Percentiles rank a stretch among this genome's conserved stretches.
These are phyloP conservation scores for Lentinula sp. DNA, from an alignment of 768 basidiomycete genomes.

Conservation along the genomic window DNA sequence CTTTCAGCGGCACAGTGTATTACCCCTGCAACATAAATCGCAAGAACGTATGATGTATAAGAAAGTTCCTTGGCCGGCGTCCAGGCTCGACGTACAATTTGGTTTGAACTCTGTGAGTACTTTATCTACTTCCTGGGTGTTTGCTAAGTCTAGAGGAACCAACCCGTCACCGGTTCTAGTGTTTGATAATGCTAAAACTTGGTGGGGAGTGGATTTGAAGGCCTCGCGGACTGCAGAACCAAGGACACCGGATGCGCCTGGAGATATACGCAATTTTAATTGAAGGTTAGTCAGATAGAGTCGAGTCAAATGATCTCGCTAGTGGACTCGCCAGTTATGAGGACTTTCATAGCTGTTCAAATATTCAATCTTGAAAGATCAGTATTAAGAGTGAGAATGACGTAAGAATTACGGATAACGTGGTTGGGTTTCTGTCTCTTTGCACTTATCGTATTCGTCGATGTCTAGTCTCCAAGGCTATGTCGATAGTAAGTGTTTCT, in stretches of 20 bases:
- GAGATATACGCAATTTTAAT: conserved; percentile 3
- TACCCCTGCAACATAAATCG: conserved; percentile 46
- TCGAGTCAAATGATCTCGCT: neutral
- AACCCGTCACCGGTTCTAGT: conserved; percentile 52
- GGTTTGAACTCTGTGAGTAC: conserved; percentile 57
- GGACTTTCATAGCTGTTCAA: conserved; percentile 35
- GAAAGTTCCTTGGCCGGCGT: neutral
- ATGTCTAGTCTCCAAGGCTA: conserved; percentile 93
- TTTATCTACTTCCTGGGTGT: conserved; percentile 44
- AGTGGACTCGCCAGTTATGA: conserved; percentile 48
- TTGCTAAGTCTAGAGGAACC: conserved; percentile 61
- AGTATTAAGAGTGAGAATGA: neutral
- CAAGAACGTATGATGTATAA: neutral
- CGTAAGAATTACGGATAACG: neutral
- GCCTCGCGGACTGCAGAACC: conserved; percentile 72
- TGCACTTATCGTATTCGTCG: conserved; percentile 7
- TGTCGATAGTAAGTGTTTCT: conserved; percentile 63
- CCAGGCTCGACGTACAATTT: conserved; percentile 47
- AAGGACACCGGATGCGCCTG: conserved; percentile 90
- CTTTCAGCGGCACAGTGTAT: conserved; percentile 96
- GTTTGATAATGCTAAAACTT: conserved; percentile 67
- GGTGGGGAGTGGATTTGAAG: conserved; percentile 36
- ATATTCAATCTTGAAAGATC: conserved; percentile 6
- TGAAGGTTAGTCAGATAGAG: neutral
- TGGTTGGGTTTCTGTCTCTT: neutral